phyloP scores from a whole-genome alignment of 306 rosid species.

The Corylus avellana region DNA sequence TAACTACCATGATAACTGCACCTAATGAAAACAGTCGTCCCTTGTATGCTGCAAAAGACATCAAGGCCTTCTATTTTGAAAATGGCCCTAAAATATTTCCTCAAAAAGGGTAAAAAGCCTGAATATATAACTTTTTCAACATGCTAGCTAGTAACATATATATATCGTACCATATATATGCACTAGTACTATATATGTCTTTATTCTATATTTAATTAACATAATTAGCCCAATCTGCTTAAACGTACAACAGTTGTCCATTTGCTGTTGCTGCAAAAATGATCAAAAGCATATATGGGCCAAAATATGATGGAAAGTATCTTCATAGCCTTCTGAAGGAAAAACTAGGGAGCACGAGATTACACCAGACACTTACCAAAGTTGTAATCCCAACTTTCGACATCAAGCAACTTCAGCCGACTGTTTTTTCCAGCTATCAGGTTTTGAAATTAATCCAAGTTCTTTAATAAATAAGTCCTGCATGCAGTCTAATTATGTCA shows the following conservation, averaged over 20 bases:
- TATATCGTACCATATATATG: no score
- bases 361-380: constrained; percentile 41
- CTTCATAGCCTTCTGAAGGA: constrained; percentile 36
- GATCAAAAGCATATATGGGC: constrained; percentile 27
- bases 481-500: no score
- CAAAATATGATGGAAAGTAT: constrained; percentile 41
- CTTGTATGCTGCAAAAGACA: constrained; percentile 30
- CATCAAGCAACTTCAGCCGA: constrained; percentile 38
- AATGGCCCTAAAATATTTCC: constrained; percentile 49
- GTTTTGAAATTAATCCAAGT: constrained; percentile 6
- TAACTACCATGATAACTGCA: constrained; percentile 40
- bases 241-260: background rate
- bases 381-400: constrained; percentile 49
- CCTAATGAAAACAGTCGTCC: constrained; percentile 33
- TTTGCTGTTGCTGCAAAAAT: background rate
- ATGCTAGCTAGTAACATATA: no score
- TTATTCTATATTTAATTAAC: no score
- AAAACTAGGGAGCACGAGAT: constrained; percentile 27
- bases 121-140: no score
- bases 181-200: no score
- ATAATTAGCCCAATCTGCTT: no score
- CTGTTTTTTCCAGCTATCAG: constrained; percentile 41
- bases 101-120: constrained; percentile 27
- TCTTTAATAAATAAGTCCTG: no score
- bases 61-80: constrained; percentile 36